Base-by-base conservation (phyloP, 306 rosid genomes). In the Castanea sativa region DNA sequence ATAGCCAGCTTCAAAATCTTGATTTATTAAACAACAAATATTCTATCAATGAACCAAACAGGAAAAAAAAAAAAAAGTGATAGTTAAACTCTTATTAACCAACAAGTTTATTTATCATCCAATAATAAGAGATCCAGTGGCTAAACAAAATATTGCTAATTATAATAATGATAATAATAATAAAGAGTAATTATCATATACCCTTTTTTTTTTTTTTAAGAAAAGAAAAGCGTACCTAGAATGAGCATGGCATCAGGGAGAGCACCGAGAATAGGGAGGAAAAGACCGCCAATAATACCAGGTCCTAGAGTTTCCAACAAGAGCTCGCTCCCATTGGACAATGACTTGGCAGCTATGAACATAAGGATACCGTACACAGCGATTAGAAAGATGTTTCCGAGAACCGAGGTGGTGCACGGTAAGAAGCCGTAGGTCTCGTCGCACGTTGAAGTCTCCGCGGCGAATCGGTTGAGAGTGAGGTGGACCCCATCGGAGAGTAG, bases 241-340 rank as follows among this genome's bases (percentile, higher is more conserved):
- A 88, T 88, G 25, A 88, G 86, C 87, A 85, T 73, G 78, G 91
- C 89, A 10, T 88, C 89, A 0, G 91, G 91, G 57, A 88, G 87
- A 19, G 89, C 91, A 15, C 91, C 89, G 27, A 88, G 96, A 1
- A 88, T 79, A 1, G 98, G 99, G 25, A 95, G 99, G 23, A 95
- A 92, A 77, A 95, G 58, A 1, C 99, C 99, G 11, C 99, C 98
- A 80, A 95, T 86, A 67, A 95, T 86, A 13, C 99, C 99, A n/a
- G 99, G 99, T 16, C 99, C 98, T 69, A 95, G 90, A 82, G 88
- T 91, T 91, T 91, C 98, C 38, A 95, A 90, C 88, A 95, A 79
- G 1, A 95, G 88, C 85, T 95, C 98, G 7, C 97, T 93, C 6
- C 99, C 99, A 18, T 29, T 4, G 30, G 99, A 91, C 76, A 95